Percentiles rank a stretch among this genome's conserved stretches.
These are phyloP conservation scores for Chlamydomonas sp. DNA, from an alignment of 139 green algal genomes.

Conservation along the genomic window DNA sequence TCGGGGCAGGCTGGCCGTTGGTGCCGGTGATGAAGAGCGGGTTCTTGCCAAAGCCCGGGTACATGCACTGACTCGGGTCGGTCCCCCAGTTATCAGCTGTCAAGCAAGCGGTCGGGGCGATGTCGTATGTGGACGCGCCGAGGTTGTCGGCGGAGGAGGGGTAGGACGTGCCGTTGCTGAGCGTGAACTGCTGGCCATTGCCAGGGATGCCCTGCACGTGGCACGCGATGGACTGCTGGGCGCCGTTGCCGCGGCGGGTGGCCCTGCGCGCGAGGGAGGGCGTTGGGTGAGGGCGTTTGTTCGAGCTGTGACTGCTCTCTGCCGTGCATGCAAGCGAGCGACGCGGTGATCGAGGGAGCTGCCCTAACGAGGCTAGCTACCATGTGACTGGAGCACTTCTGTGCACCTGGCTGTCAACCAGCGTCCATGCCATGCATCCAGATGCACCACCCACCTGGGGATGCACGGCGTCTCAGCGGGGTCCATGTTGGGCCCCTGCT, in stretches of 20 bases:
- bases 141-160: not conserved
- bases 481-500: constrained; percentile 1
- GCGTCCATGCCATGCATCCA: no score
- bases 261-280: not conserved
- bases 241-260: not conserved
- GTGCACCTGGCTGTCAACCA: no score
- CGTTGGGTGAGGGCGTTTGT: not conserved
- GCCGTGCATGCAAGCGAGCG: no score
- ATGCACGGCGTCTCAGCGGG: no score
- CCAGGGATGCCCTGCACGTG: not conserved
- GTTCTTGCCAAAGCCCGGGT: constrained; percentile 2
- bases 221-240: not conserved
- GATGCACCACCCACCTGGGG: no score
- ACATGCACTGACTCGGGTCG: not conserved
- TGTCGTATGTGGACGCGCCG: not conserved
- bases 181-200: not conserved
- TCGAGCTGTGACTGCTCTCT: no score
- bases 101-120: not conserved
- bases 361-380: no score
- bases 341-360: no score
- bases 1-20: not conserved
- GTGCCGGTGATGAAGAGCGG: not conserved
- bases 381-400: no score
- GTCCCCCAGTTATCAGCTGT: constrained; percentile 15
- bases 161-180: constrained; percentile 8